phyloP scores from a whole-genome alignment of 345 rosid genomes.

The Carallia brachiata region DNA sequence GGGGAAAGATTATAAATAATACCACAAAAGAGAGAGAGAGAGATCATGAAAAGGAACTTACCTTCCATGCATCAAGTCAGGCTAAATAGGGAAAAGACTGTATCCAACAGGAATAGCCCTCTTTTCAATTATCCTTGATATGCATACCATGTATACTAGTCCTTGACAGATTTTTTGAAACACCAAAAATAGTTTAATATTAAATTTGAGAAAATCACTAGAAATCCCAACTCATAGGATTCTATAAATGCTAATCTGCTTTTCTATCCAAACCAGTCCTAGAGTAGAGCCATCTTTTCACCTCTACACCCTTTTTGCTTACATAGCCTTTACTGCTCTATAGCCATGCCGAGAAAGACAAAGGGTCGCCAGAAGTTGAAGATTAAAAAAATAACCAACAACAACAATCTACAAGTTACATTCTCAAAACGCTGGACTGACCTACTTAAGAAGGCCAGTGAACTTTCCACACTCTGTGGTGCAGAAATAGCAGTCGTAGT shows the following conservation, averaged over 20 bases:
- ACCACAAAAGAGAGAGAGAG: too few species aligned
- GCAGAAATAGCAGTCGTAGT: conserved; percentile 20
- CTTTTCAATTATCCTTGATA: background rate
- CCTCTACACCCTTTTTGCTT: too few species aligned
- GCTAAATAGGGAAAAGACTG: too few species aligned
- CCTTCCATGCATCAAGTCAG: too few species aligned
- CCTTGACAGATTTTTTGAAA: background rate
- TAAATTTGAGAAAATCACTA: background rate
- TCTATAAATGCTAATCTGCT: conserved; percentile 7
- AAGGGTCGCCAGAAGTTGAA: conserved; percentile 21
- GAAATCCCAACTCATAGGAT: background rate
- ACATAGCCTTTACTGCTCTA: too few species aligned
- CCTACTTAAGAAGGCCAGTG: conserved; percentile 28
- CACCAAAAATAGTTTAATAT: conserved; percentile 11
- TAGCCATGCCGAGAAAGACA: background rate
- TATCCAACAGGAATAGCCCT: background rate
- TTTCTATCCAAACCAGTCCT: background rate
- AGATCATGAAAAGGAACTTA: too few species aligned
- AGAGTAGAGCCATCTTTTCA: too few species aligned
- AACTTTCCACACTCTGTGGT: conserved; percentile 29
- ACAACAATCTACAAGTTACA: conserved; percentile 10
- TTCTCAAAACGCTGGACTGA: conserved; percentile 25
- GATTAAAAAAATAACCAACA: background rate
- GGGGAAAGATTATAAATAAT: too few species aligned
- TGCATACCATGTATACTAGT: conserved; percentile 13